A percentile compares a stretch with the other conserved stretches of the same genome.
phyloP scores from a whole-genome alignment of 257 asterid species.

The Perilla frutescens region DNA sequence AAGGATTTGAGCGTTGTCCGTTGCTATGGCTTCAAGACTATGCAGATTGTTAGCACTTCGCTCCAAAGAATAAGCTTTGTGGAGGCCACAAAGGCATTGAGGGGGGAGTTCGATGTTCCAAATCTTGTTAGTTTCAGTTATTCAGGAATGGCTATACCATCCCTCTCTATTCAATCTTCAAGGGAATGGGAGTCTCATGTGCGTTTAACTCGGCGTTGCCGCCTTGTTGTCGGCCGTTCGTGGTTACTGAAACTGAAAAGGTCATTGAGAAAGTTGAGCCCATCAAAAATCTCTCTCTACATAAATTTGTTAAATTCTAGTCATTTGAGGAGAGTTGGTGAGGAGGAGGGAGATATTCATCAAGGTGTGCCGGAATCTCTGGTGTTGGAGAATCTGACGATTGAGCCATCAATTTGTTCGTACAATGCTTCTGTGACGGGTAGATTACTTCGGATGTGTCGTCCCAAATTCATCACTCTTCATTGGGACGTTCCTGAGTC shows the following conservation, averaged over 20 bases:
- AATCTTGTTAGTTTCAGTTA: not conserved
- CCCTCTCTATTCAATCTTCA: not conserved
- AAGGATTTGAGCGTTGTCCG: not conserved
- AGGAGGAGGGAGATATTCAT: not conserved
- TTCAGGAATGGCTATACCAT: not conserved
- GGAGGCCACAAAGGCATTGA: not conserved
- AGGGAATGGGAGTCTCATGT: not conserved
- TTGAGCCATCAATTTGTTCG: not conserved
- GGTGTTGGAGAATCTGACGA: not conserved
- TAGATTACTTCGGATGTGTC: not conserved
- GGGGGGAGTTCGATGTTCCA: conserved; percentile 2
- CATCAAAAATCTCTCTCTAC: not conserved
- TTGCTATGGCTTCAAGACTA: not conserved
- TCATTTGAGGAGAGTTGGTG: too few species aligned
- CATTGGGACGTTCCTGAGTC: not conserved
- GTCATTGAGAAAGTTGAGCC: not conserved
- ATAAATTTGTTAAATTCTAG: not conserved
- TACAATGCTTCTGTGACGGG: not conserved
- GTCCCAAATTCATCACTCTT: not conserved
- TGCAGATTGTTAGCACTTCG: conserved; percentile 16
- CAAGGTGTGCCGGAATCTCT: not conserved
- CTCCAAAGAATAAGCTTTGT: conserved; percentile 12
- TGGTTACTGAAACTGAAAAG: not conserved
- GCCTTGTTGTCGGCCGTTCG: too few species aligned
- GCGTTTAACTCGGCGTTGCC: not conserved